Evolutionary conservation across 306 rosid species (phyloP).

Genomic region (Ochetophila trinervis): DNA sequence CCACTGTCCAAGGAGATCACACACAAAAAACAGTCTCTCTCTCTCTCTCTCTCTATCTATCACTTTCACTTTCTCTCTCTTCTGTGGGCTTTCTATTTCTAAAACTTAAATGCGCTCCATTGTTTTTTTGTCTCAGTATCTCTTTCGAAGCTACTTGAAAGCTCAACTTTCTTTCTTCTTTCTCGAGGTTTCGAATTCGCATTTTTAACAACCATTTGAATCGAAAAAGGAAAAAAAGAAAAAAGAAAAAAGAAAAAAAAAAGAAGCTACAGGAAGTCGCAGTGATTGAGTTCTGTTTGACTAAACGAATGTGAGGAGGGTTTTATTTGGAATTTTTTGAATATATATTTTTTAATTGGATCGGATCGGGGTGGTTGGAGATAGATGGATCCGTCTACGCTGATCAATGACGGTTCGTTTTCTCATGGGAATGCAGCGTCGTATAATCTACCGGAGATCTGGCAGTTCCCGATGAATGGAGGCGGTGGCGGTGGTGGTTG

Average conservation of each 20-base stretch:
- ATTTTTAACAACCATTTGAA: neutral
- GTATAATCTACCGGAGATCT: conserved; percentile 68
- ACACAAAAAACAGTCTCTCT: conserved; percentile 5
- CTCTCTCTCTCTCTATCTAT: neutral
- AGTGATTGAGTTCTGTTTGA: too few relatives aligned
- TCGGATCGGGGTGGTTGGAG: conserved; percentile 5
- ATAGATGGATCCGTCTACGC: conserved; percentile 73
- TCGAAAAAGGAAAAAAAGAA: too few relatives aligned
- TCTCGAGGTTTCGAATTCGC: neutral
- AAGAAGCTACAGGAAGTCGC: too few relatives aligned
- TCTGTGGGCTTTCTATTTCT: conserved; percentile 9
- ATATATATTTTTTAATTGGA: neutral
- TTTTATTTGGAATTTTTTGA: too few relatives aligned
- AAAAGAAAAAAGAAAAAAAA: too few relatives aligned
- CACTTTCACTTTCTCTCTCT: neutral
- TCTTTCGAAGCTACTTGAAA: conserved; percentile 23
- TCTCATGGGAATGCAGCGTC: conserved; percentile 48
- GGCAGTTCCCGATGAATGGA: conserved; percentile 54
- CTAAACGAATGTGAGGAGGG: too few relatives aligned
- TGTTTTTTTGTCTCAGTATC: conserved; percentile 13
- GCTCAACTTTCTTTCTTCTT: neutral
- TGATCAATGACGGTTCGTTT: conserved; percentile 44
- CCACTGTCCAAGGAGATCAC: conserved; percentile 52
- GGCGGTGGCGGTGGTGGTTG: conserved; percentile 27
- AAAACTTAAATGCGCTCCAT: conserved; percentile 7